phyloP scores from a whole-genome alignment of 345 rosid species.

The Aegle marmelos region DNA sequence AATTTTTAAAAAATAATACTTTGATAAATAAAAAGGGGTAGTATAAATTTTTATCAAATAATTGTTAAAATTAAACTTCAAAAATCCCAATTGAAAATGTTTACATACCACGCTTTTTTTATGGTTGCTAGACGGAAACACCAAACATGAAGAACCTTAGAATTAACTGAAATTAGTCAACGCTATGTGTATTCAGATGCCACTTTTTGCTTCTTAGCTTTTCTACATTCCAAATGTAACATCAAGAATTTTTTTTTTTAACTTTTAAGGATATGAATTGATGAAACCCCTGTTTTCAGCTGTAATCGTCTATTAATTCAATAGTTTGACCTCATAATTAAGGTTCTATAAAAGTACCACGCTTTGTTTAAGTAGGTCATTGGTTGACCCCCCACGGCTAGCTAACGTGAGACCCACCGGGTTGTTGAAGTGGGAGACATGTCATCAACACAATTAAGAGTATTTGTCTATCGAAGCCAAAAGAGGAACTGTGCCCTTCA shows the following conservation, averaged over 20 bases:
- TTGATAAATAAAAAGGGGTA: too few relatives aligned
- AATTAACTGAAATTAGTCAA: neutral
- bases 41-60: too few relatives aligned
- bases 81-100: too few relatives aligned
- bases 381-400: neutral
- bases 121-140: too few relatives aligned
- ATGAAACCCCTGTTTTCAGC: neutral
- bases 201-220: neutral
- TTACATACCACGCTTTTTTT: too few relatives aligned
- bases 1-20: too few relatives aligned
- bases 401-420: slow-evolving; percentile 35
- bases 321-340: neutral
- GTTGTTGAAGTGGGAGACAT: slow-evolving; percentile 48
- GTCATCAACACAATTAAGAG: slow-evolving; percentile 22
- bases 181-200: neutral
- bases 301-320: neutral
- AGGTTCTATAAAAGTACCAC: neutral
- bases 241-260: neutral
- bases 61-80: too few relatives aligned
- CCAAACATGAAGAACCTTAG: neutral
- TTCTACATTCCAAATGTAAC: neutral
- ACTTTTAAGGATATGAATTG: neutral
- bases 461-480: slow-evolving; percentile 2
- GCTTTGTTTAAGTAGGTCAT: neutral
- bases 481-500: slow-evolving; percentile 10